Evolutionary conservation across 1,284 basidiomycete species (phyloP), one percentile per base, ranked within the genome.

Genomic region (Fistulina hepatica): DNA sequence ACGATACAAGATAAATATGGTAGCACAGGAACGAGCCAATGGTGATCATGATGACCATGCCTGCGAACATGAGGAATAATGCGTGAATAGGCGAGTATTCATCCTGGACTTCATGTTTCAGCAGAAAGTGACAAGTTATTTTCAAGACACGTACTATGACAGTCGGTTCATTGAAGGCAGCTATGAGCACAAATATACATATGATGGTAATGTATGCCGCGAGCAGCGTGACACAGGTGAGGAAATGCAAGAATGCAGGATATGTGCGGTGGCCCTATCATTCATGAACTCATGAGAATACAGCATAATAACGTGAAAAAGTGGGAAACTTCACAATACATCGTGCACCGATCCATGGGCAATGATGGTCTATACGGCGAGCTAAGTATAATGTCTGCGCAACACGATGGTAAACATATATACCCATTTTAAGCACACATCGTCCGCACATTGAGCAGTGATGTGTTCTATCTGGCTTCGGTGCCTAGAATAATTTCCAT

Each of bases 341-440:
- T 52, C 71, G 81, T 37, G 66, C 62, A 26, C 75, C 83, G 11
- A 92, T 61, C 89, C 89, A 93, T 3, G 81, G 80, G 53, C 89
- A 93, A 53, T 93, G 89, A 54, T 92, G 89, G 55, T 93, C 88
- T 85, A 44, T 16, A 13, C n/a, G n/a, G 36, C 17, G n/a, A 7
- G 25, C 16, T 36, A 10, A 45, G 23, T 44, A 17, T 20, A 27
- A 50, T 50, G 48, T 39, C 7, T 33, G 44, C 49, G 47, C 48
- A 38, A 36, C n/a, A 20, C 11, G 30, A 43, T 37, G 32, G 34
- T 36, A 26, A n/a, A 19, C 13, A 30, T 8, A 56, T 74, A 39
- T 37, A 83, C 86, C 81, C 77, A 91, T 84, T 61, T 89, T 91
- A 31, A 92, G 60, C 6, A 88, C 77, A 55, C 89, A 92, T 27